Percentiles rank a stretch among this genome's conserved stretches.
Evolutionary conservation across 306 rosid species (phyloP).

Genomic region (Potentilla sterilis): DNA sequence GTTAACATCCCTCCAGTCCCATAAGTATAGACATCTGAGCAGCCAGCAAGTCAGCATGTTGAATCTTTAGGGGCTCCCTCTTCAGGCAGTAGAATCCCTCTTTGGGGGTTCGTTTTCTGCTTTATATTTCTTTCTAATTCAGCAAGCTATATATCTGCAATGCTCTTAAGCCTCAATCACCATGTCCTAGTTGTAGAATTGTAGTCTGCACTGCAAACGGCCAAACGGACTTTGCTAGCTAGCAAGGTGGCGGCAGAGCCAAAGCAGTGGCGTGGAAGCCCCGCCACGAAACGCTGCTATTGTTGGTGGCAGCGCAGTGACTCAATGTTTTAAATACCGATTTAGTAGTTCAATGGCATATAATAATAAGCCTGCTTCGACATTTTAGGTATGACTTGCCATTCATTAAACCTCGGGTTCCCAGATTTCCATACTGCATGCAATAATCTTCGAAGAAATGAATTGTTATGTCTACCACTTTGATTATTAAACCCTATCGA

Average conservation of each 20-base stretch:
- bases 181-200: not conserved
- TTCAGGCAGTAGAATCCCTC: too few species aligned
- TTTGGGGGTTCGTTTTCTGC: not conserved
- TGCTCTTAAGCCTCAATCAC: too few species aligned
- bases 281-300: constrained; percentile 4
- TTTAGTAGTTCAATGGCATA: not conserved
- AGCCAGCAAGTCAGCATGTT: too few species aligned
- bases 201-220: not conserved
- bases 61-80: too few species aligned
- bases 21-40: too few species aligned
- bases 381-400: constrained; percentile 8
- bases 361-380: not conserved
- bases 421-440: not conserved
- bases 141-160: too few species aligned
- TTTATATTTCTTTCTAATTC: not conserved
- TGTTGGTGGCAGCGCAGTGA: not conserved
- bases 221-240: not conserved
- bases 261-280: constrained; percentile 6
- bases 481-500: not conserved
- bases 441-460: not conserved
- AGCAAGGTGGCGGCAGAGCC: not conserved
- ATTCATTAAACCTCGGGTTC: not conserved
- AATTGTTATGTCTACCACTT: not conserved
- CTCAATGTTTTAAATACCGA: not conserved
- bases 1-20: not conserved